Conservation (phyloP, 495 filamentous ascomycete species). For the Neurospora tetraspora region DNA sequence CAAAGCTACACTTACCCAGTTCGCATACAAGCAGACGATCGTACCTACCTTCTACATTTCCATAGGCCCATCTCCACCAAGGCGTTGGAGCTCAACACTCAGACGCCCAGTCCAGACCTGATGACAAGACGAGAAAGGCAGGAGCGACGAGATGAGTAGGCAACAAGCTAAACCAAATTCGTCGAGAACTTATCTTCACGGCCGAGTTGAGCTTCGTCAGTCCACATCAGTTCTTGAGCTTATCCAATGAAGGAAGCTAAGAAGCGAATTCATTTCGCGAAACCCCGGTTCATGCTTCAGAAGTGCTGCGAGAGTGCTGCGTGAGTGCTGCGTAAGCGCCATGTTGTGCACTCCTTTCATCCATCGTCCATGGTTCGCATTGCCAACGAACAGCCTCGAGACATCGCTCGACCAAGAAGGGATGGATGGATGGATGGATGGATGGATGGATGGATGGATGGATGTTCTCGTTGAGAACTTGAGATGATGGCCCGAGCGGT, state of each 20-base stretch:
- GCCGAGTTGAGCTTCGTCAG: background rate
- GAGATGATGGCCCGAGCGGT: too few species aligned
- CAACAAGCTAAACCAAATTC: background rate
- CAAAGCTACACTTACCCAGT: too few species aligned
- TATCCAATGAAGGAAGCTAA: background rate
- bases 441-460: too few species aligned
- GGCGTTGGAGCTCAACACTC: too few species aligned
- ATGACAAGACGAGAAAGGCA: background rate
- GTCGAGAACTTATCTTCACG: background rate
- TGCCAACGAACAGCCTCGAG: background rate
- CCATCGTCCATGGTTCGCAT: background rate
- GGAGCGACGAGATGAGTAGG: background rate
- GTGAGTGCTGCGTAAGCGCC: background rate
- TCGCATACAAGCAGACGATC: too few species aligned
- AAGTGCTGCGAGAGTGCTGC: background rate
- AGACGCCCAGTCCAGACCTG: too few species aligned
- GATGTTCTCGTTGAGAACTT: too few species aligned
- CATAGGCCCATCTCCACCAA: too few species aligned
- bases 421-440: too few species aligned
- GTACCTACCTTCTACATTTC: too few species aligned
- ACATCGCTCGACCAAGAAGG: background rate
- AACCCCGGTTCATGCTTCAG: background rate
- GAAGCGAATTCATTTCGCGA: background rate
- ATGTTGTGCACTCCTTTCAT: background rate
- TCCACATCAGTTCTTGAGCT: background rate